Evolutionary conservation across 192 early-diverging fungal species (phyloP).

Genomic region (Endogone sp.): DNA sequence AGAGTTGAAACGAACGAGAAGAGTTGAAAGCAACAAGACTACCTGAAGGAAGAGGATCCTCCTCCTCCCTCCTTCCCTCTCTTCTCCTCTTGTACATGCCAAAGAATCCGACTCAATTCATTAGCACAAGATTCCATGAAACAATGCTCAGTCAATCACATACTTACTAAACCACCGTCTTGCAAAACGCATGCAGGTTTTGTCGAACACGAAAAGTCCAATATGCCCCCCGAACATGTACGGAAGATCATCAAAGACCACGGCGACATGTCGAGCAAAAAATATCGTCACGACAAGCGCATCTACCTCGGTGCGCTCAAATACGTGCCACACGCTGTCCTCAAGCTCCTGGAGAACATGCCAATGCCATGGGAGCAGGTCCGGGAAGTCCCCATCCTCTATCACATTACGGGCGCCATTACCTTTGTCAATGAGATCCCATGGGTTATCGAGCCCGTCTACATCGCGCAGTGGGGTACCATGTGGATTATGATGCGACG

Average conservation of each 20-base stretch:
- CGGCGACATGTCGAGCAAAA: conserved; percentile 98
- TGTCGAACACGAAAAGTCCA: conserved; percentile 89
- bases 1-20: too few species aligned
- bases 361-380: conserved; percentile 99
- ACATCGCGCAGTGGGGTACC: conserved; percentile 98
- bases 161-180: too few species aligned
- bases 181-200: conserved; percentile 62
- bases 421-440: conserved; percentile 97
- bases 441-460: conserved; percentile 96
- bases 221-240: conserved; percentile 97
- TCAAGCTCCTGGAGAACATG: conserved; percentile 99
- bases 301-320: conserved; percentile 98
- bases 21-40: too few species aligned
- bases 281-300: conserved; percentile 96
- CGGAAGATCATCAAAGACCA: conserved; percentile 99
- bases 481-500: conserved; percentile 99
- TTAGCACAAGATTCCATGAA: too few species aligned
- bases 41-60: too few species aligned
- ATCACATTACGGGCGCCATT: conserved; percentile 98
- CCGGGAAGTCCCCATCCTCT: conserved; percentile 92
- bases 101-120: too few species aligned
- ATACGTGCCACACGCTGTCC: conserved; percentile 96
- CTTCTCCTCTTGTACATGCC: too few species aligned
- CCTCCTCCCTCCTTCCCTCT: too few species aligned
- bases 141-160: too few species aligned